A percentile compares a stretch with the other conserved stretches of the same genome.
Conservation (phyloP, 176 grass and related monocot species). For the Oryza longistaminata region DNA sequence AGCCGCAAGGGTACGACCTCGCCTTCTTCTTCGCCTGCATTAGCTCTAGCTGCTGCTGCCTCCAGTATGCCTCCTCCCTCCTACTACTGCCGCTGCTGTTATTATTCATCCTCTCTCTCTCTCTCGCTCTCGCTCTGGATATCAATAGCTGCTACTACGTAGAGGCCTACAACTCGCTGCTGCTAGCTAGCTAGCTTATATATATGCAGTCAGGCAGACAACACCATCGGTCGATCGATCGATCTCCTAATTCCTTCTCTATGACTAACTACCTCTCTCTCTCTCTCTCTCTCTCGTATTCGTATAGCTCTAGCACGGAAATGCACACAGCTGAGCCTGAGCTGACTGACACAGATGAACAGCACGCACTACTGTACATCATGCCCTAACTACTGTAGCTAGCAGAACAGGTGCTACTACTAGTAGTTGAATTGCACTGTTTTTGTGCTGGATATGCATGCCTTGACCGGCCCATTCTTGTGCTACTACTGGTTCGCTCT, state of each 20-base stretch:
- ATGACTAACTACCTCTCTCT: not conserved
- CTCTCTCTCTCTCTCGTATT: not conserved
- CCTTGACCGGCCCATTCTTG: slow-evolving; percentile 30
- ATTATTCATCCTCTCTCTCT: not conserved
- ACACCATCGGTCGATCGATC: too few species aligned
- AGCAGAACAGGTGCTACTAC: not conserved
- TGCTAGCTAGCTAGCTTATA: too few species aligned
- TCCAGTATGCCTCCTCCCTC: slow-evolving; percentile 29
- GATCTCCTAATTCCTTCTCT: too few species aligned
- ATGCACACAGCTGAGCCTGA: not conserved
- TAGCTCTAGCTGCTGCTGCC: not conserved
- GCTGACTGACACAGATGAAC: not conserved
- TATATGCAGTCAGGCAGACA: too few species aligned
- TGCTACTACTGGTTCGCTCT: too few species aligned
- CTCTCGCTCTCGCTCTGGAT: too few species aligned
- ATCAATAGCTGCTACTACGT: too few species aligned
- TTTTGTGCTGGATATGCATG: slow-evolving; percentile 21
- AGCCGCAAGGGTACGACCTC: slow-evolving; percentile 50
- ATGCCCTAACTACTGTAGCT: slow-evolving; percentile 24
- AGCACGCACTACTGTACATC: not conserved
- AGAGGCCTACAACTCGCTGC: too few species aligned
- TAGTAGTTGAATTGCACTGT: slow-evolving; percentile 31
- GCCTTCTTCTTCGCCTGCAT: not conserved
- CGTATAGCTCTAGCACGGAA: not conserved
- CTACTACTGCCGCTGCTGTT: not conserved